Base-by-base conservation (phyloP, 208 protist genomes). In the Trypanosoma platydactyli region DNA sequence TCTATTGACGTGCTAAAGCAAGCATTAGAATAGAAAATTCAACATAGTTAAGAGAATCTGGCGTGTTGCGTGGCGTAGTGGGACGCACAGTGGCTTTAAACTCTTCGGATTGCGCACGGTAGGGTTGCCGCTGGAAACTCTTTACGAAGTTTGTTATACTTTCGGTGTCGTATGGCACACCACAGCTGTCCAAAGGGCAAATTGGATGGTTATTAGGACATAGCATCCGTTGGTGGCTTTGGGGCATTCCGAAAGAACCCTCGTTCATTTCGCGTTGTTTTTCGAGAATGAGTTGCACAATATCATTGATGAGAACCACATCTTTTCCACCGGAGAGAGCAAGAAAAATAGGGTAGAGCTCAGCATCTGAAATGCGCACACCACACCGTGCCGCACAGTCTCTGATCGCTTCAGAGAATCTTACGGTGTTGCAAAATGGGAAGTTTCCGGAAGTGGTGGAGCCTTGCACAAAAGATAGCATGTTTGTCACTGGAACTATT, bases 1-100 rank as follows among this genome's bases (percentile, higher is more conserved):
- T 22, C 44, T 80, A 93, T 64, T 89, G 80, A 12, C 77, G 70
- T 0, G 83, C 86, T 33, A 95, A 66, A 18, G 87, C 82, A 11
- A 95, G 77, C 83, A 95, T 92, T 67, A 93, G 68, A 73, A 93
- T 84, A 12, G 89, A 92, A 55, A 95, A 95, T 60, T 92, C 84
- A 16, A 86, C 81, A 68, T 93, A 93, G 69, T 89, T 93, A 15
- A 95, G 71, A 15, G 72, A 64, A 15, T 76, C 52, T 51, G 64
- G 67, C 25, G 60, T 52, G 42, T 78, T 67, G 40, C 25, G 20
- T 29, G 27, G 42, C 6, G 29, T 46, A 11, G 29, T 46, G 15
- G 38, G 15, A 2, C 29, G 24, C 22, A 57, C 48, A 18, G 73
- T 73, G 16, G 69, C 40, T 22, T 35, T 58, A 24, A 50, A 69